Evolutionary conservation across 805 yeast species (phyloP).

Genomic region (Crinitomyces ghanaensis): DNA sequence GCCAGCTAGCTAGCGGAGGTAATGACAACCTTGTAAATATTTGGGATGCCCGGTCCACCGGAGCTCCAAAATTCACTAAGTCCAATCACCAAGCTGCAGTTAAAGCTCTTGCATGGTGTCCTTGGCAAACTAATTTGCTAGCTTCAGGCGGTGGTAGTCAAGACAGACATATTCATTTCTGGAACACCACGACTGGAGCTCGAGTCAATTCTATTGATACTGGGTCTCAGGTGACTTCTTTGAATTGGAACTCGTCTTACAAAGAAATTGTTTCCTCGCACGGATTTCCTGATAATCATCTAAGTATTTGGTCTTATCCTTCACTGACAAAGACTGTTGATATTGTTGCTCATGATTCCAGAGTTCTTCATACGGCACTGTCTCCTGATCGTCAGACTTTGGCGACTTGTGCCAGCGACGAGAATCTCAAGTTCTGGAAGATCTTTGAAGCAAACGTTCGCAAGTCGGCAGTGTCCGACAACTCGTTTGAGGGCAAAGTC

Average conservation of each 20-base stretch:
- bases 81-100: slow-evolving; percentile 87
- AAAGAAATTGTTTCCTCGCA: slow-evolving; percentile 85
- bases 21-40: slow-evolving; percentile 87
- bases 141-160: slow-evolving; percentile 98
- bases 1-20: slow-evolving; percentile 83
- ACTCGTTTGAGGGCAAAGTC: too few relatives aligned
- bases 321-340: slow-evolving; percentile 80
- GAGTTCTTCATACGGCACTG: slow-evolving; percentile 71
- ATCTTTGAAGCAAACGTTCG: slow-evolving; percentile 52
- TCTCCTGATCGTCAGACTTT: slow-evolving; percentile 85
- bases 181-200: slow-evolving; percentile 90
- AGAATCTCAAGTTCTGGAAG: slow-evolving; percentile 89
- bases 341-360: slow-evolving; percentile 81
- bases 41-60: slow-evolving; percentile 71
- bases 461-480: slow-evolving; percentile 23
- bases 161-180: slow-evolving; percentile 80
- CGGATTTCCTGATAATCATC: slow-evolving; percentile 81
- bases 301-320: slow-evolving; percentile 77
- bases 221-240: slow-evolving; percentile 87
- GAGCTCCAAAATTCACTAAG: slow-evolving; percentile 60
- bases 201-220: slow-evolving; percentile 79
- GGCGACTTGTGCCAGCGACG: slow-evolving; percentile 95
- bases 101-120: slow-evolving; percentile 92
- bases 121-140: slow-evolving; percentile 64
- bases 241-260: slow-evolving; percentile 62